A percentile compares a stretch with the other conserved stretches of the same genome.
phyloP scores from a whole-genome alignment of 129 eudicot species.

The Ambrosia trifida region DNA sequence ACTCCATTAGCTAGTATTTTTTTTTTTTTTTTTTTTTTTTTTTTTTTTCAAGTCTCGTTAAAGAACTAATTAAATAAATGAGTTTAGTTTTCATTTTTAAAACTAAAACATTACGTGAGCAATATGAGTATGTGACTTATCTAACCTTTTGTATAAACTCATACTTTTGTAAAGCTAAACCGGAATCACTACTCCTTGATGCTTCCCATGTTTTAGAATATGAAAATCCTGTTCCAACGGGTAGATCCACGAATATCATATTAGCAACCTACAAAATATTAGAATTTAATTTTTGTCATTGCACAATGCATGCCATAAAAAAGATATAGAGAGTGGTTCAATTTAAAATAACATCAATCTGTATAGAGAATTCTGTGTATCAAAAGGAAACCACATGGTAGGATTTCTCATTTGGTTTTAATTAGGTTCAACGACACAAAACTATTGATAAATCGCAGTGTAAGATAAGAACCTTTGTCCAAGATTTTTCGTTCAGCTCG shows the following conservation, averaged over 20 bases:
- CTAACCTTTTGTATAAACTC: slow-evolving; percentile 38
- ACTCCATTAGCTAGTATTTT: too few relatives aligned
- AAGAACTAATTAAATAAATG: too few relatives aligned
- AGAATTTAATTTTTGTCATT: background rate
- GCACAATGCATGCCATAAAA: background rate
- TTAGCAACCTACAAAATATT: slow-evolving; percentile 32
- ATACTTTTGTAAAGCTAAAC: slow-evolving; percentile 25
- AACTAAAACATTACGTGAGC: background rate
- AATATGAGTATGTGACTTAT: background rate
- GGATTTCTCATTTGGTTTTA: too few relatives aligned
- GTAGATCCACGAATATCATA: slow-evolving; percentile 38
- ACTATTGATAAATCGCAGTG: background rate
- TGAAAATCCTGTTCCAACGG: slow-evolving; percentile 34
- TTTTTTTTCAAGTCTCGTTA: too few relatives aligned
- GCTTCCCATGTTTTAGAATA: slow-evolving; percentile 25
- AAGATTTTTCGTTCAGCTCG: slow-evolving; percentile 24
- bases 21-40: too few relatives aligned
- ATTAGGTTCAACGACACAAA: too few relatives aligned
- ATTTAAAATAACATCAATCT: too few relatives aligned
- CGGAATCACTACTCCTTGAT: slow-evolving; percentile 25
- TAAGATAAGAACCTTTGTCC: slow-evolving; percentile 28
- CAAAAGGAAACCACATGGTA: too few relatives aligned
- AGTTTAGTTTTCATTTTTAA: too few relatives aligned
- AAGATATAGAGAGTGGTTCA: too few relatives aligned
- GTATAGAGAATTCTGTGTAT: too few relatives aligned